These are phyloP conservation scores for Pythium biforme DNA, from an alignment of 352 stramenopile species.

Conservation along the genomic window DNA sequence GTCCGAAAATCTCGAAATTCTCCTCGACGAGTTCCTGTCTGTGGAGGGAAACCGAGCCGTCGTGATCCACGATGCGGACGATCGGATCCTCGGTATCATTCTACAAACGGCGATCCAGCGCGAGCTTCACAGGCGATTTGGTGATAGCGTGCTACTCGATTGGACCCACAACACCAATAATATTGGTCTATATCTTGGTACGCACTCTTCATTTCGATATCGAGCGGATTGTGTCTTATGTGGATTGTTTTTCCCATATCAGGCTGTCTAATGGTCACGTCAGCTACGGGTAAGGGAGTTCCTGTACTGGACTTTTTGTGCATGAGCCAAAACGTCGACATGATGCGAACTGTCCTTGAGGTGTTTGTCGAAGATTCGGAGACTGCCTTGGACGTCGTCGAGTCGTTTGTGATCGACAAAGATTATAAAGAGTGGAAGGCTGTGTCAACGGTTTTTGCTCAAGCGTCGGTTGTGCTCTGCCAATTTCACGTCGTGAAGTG, in stretches of 20 bases:
- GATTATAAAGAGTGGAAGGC: conserved; percentile 27
- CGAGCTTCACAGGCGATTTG: conserved; percentile 15
- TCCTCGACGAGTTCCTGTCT: background rate
- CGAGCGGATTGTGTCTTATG: background rate
- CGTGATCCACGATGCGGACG: conserved; percentile 10
- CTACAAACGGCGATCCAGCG: conserved; percentile 16
- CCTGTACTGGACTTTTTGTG: conserved; percentile 27
- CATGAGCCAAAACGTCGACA: conserved; percentile 14
- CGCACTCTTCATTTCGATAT: background rate
- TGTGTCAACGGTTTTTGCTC: background rate
- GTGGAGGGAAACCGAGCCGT: background rate
- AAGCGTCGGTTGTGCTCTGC: conserved; percentile 14
- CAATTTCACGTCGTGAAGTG: conserved; percentile 24
- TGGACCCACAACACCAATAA: conserved; percentile 32
- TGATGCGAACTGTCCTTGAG: conserved; percentile 16
- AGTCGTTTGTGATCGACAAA: conserved; percentile 29
- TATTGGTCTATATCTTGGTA: conserved; percentile 20
- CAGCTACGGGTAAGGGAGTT: conserved; percentile 18
- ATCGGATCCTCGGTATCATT: conserved; percentile 10
- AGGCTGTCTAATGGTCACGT: conserved; percentile 21
- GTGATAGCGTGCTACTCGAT: conserved; percentile 23
- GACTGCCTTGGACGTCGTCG: background rate
- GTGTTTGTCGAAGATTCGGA: conserved; percentile 2
- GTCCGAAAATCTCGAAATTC: background rate
- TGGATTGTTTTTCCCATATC: background rate